Conservation (phyloP, 2,329 filamentous ascomycete genomes). For the Fusarium siculi region DNA sequence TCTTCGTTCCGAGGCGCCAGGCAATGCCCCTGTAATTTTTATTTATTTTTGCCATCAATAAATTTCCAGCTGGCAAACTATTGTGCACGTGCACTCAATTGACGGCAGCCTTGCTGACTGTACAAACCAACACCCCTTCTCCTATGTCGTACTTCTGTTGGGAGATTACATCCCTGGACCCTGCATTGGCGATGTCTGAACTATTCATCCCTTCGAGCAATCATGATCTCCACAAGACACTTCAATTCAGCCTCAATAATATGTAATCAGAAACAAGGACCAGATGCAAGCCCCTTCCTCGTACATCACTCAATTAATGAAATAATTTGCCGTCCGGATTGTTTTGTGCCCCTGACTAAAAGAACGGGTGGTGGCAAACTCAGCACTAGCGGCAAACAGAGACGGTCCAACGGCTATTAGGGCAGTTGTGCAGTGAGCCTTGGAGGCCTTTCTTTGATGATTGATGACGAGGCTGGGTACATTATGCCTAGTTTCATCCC, state of each 20-base stretch:
- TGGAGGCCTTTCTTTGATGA: not conserved
- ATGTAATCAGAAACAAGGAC: not conserved
- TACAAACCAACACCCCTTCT: constrained; percentile 30
- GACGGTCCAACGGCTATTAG: constrained; percentile 40
- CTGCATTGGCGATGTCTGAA: constrained; percentile 38
- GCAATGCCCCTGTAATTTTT: constrained; percentile 21
- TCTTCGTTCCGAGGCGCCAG: constrained; percentile 3
- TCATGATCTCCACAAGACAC: constrained; percentile 24
- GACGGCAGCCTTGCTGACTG: constrained; percentile 10
- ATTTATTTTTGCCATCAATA: constrained; percentile 12
- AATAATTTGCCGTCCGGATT: constrained; percentile 2
- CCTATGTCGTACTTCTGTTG: constrained; percentile 44
- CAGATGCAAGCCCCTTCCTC: constrained; percentile 23
- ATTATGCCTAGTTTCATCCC: constrained; percentile 10
- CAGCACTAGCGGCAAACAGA: constrained; percentile 38
- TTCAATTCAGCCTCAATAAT: constrained; percentile 32
- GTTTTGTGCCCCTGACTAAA: constrained; percentile 42
- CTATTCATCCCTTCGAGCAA: constrained; percentile 28
- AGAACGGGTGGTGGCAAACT: constrained; percentile 42
- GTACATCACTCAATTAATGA: not conserved
- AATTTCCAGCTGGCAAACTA: constrained; percentile 1
- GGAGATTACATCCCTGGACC: constrained; percentile 41
- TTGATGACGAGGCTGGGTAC: constrained; percentile 24
- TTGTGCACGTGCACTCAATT: constrained; percentile 32
- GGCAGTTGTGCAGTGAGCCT: not conserved